These are phyloP conservation scores for Colletotrichum liriopes DNA, from an alignment of 2,329 filamentous ascomycete genomes.

Conservation along the genomic window DNA sequence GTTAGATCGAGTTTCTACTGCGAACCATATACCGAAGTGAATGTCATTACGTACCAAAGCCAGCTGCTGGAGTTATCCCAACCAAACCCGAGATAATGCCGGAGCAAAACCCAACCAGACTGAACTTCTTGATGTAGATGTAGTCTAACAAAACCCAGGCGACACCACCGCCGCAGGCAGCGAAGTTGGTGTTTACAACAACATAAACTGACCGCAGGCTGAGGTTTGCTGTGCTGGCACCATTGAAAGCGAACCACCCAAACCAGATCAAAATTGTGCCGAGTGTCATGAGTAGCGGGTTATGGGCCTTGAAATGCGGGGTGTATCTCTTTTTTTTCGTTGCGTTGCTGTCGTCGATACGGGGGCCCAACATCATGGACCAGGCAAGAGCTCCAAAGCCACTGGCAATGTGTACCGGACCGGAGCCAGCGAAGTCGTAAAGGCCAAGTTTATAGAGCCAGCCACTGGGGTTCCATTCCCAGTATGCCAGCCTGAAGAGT, in stretches of 20 bases:
- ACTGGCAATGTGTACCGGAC: constrained; percentile 75
- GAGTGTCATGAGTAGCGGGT: constrained; percentile 74
- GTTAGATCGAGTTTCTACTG: not conserved
- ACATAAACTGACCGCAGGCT: constrained; percentile 68
- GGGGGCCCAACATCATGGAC: constrained; percentile 74
- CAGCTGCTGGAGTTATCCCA: constrained; percentile 87
- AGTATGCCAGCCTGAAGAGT: constrained; percentile 67
- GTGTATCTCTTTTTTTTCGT: constrained; percentile 59
- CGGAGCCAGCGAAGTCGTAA: constrained; percentile 74
- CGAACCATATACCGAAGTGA: not conserved
- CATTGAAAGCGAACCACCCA: constrained; percentile 71
- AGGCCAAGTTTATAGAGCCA: constrained; percentile 75
- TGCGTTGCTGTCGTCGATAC: constrained; percentile 63
- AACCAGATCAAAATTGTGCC: constrained; percentile 78
- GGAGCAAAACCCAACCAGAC: constrained; percentile 81
- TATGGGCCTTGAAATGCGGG: constrained; percentile 68
- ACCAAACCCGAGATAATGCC: constrained; percentile 90
- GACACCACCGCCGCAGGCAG: constrained; percentile 68
- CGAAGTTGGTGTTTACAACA: constrained; percentile 72
- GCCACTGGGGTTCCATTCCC: constrained; percentile 78
- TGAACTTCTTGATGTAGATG: constrained; percentile 63
- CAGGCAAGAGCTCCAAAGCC: constrained; percentile 77
- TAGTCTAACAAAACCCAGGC: constrained; percentile 70
- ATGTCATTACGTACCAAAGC: constrained; percentile 58
- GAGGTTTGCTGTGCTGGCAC: constrained; percentile 64